Evolutionary conservation across 2,329 filamentous ascomycete species (phyloP).

Genomic region (Stagonosporopsis cucurbitacearum): DNA sequence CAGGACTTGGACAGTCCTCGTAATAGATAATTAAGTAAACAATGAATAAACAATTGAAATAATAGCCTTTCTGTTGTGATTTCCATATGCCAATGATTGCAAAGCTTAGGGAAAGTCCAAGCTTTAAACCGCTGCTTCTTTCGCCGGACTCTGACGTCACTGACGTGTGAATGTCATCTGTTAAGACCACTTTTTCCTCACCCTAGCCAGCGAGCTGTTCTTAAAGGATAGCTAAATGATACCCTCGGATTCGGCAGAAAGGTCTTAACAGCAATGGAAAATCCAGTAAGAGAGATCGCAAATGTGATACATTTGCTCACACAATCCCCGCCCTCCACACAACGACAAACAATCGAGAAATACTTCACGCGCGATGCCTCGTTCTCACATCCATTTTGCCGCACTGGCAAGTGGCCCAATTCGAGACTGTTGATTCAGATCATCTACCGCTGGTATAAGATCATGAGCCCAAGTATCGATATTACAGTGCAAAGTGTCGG

Average conservation of each 20-base stretch:
- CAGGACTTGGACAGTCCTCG: not conserved
- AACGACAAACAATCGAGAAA: constrained; percentile 68
- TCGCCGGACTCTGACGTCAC: not conserved
- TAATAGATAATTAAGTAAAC: constrained; percentile 7
- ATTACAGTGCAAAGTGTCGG: constrained; percentile 69
- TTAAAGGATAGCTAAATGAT: not conserved
- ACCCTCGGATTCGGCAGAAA: not conserved
- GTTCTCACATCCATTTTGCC: constrained; percentile 81
- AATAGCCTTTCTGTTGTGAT: not conserved
- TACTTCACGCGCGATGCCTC: constrained; percentile 76
- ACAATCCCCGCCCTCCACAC: constrained; percentile 69
- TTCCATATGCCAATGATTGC: not conserved
- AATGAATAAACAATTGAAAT: constrained; percentile 18
- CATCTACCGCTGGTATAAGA: constrained; percentile 78
- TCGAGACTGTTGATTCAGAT: constrained; percentile 71
- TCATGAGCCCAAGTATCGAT: constrained; percentile 76
- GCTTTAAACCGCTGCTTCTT: not conserved
- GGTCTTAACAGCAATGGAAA: not conserved
- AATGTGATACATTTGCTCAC: constrained; percentile 72
- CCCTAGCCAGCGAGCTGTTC: too few relatives aligned
- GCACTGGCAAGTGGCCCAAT: constrained; percentile 65
- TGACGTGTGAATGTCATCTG: not conserved
- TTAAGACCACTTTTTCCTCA: not conserved
- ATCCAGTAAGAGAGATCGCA: constrained; percentile 64
- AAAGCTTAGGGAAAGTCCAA: not conserved